These are phyloP conservation scores for Lathyrus aphaca DNA, from an alignment of 306 rosid genomes.

Conservation along the genomic window DNA sequence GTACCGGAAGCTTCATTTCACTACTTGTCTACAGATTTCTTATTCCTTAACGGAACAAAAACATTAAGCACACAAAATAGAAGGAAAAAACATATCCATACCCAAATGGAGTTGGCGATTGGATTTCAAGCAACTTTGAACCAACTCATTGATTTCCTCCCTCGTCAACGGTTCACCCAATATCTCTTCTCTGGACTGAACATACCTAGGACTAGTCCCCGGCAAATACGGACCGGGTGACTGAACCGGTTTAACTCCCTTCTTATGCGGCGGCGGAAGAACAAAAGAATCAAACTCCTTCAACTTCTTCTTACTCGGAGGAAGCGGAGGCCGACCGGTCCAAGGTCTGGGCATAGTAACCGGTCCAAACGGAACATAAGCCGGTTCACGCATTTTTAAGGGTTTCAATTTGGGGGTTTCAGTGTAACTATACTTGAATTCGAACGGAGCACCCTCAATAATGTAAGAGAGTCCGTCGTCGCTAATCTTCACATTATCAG, in stretches of 20 bases:
- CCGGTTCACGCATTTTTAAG: constrained; percentile 69
- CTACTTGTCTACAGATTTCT: too few relatives aligned
- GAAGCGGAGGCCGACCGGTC: constrained; percentile 87
- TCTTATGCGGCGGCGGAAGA: constrained; percentile 82
- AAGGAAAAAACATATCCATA: not conserved
- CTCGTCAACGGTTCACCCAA: constrained; percentile 76
- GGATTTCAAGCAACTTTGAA: constrained; percentile 52
- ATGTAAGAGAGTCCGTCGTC: constrained; percentile 65
- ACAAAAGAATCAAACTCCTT: constrained; percentile 81
- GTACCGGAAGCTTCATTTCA: too few relatives aligned
- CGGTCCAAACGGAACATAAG: constrained; percentile 75
- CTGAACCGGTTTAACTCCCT: constrained; percentile 87
- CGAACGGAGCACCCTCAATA: constrained; percentile 72
- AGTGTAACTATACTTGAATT: constrained; percentile 93
- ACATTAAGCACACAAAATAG: not conserved
- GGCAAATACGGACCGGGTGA: constrained; percentile 78
- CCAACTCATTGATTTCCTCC: constrained; percentile 59
- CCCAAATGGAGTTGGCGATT: constrained; percentile 71
- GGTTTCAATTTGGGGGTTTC: constrained; percentile 87
- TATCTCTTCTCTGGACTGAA: constrained; percentile 68
- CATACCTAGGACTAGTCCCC: constrained; percentile 72
- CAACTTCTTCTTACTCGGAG: constrained; percentile 73
- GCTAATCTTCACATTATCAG: constrained; percentile 50
- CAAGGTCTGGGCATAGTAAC: constrained; percentile 73
- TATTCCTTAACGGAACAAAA: too few relatives aligned